A percentile compares a stretch with the other conserved stretches of the same genome.
Conservation (phyloP, 306 rosid genomes). For the Calophaca sinica region DNA sequence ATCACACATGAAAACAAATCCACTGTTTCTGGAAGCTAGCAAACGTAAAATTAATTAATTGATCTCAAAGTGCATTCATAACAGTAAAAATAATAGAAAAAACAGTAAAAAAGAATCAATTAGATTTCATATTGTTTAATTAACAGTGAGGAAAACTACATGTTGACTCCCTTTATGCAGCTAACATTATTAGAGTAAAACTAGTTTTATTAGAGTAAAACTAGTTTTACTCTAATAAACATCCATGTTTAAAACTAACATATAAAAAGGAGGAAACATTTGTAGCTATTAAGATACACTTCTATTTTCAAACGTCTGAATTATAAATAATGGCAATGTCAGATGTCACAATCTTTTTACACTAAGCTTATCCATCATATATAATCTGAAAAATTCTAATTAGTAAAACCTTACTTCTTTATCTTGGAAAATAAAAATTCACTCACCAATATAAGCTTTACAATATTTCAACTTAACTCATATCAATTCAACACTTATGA, state of each 20-base stretch:
- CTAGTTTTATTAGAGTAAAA: too few species aligned
- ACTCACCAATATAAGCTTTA: conserved; percentile 17
- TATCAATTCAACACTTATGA: background rate
- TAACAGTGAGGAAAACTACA: conserved; percentile 16
- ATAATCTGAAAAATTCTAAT: conserved; percentile 21
- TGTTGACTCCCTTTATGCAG: conserved; percentile 13
- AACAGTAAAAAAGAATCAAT: background rate
- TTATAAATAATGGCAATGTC: conserved; percentile 15
- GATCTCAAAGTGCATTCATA: background rate
- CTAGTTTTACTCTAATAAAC: too few species aligned
- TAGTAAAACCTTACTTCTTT: background rate
- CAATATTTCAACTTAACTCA: background rate
- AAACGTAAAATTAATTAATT: conserved; percentile 10
- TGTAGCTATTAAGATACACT: conserved; percentile 23
- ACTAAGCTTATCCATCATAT: conserved; percentile 13
- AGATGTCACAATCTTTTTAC: conserved; percentile 1
- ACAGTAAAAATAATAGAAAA: background rate
- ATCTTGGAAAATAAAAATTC: conserved; percentile 3
- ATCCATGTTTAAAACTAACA: conserved; percentile 10
- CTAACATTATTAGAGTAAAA: background rate
- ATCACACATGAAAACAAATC: conserved; percentile 18
- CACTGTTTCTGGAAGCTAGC: conserved; percentile 5
- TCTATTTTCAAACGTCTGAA: conserved; percentile 19
- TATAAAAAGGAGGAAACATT: background rate
- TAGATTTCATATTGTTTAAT: conserved; percentile 1